Evolutionary conservation across 441 rosid genomes (phyloP), one percentile per base, ranked within the genome.

Genomic region (Jatropha podagrica): DNA sequence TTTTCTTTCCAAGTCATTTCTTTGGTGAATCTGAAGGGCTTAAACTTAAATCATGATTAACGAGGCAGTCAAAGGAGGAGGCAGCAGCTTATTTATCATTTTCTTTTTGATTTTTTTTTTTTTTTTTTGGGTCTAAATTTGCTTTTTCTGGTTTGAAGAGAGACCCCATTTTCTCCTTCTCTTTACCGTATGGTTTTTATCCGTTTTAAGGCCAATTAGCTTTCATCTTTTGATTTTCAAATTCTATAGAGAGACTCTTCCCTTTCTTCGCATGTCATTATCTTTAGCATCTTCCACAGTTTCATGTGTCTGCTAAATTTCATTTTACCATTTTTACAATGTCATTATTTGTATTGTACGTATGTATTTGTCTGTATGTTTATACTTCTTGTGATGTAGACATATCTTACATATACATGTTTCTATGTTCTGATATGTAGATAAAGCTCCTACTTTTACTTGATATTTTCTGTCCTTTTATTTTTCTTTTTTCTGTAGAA

Each of bases 51-150:
- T 74, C 52, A 76, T 72, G 85, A 81, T 74, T 82, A 69, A 76
- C 81, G 84, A 82, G 82, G 81, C 83, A 78, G 85, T 82, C 87
- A 85, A 82, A 85, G 77, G 71, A 38, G 32, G 32, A 32, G 46
- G 38, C 68, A 60, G 65, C 69, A 65, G 1, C 44, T 49, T 44
- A 52, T 52, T 69, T 26, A 41, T n/a, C 65, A 65, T 76, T 81
- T 79, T 76, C 73, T 12, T 60, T 58, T 15, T 42, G 74, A 66
- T 71, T 62, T 65, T 46, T 18, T 48, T 40, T 13, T 6, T 51
- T 8, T 65, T 74, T 0, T 5, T n/a, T 23, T 14, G 0, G 38
- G 13, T 65, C 41, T n/a, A 44, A 44, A 6, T 14, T 17, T 64
- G 75, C 71, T 68, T 65, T 74, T 63, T 74, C 2, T 65, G 72